Base-by-base conservation (phyloP, 2,329 filamentous ascomycete genomes). In the Hypoxylon sp. region DNA sequence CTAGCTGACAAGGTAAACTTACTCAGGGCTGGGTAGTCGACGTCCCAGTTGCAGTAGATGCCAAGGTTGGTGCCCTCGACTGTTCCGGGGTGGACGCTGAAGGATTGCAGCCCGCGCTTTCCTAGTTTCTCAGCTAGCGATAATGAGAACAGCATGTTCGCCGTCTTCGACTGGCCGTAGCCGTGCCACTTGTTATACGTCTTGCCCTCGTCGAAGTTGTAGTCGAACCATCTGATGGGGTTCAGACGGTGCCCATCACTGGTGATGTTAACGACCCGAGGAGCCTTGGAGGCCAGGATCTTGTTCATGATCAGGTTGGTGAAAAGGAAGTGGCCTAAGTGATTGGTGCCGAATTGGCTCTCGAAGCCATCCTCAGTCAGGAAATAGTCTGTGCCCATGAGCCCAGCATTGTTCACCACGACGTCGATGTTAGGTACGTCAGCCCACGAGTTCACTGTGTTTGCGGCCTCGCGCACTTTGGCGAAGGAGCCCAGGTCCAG, bases 171-270 rank as follows among this genome's bases (percentile, higher is more conserved):
- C 53, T 80, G 78, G 2, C 73, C 78, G 18, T 80, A 80, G 2
- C 76, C 74, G 2, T 46, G 14, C 76, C 75, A 80, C n/a, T 53
- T 67, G 16, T 74, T 67, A 65, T 75, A 76, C 9, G 22, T 64
- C 18, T 69, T 63, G 22, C 70, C 73, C 40, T 70, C 40, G 18
- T 78, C 73, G 60, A 83, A 83, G 30, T 82, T 80, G 28, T 75
- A 78, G 67, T 84, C 81, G 45, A 76, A 73, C 59, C 78, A 84
- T 1, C 80, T 72, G 7, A 84, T 70, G 0, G 79, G 80, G 2
- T 74, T 74, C 4, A 84, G 51, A 3, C 79, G 76, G 63, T 84
- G 78, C 2, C 81, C 82, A 33, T 80, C 73, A 65, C 81, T 83
- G 22, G 76, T 78, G 6, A 84, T 72, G 54, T 77, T 82, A 7